These are phyloP conservation scores for Aspergillus uvarum DNA, from an alignment of 2,329 filamentous ascomycete genomes.

Conservation along the genomic window DNA sequence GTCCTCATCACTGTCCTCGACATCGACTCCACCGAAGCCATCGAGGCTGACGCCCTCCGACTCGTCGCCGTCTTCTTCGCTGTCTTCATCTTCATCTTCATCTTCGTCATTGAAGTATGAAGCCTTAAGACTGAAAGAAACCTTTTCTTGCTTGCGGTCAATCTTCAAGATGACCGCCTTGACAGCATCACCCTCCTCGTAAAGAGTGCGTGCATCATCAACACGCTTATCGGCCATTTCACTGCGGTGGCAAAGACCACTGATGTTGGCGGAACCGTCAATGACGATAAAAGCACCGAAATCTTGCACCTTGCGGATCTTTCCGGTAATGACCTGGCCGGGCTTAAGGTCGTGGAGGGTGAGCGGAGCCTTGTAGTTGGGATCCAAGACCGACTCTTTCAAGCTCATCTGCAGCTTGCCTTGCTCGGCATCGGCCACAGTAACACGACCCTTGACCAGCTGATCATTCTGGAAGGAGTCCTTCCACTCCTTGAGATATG, in stretches of 20 bases:
- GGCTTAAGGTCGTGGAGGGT: conserved; percentile 73
- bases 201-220: conserved; percentile 82
- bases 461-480: conserved; percentile 83
- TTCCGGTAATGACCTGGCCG: conserved; percentile 83
- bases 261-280: conserved; percentile 82
- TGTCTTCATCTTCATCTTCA: conserved; percentile 47
- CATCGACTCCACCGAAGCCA: conserved; percentile 31
- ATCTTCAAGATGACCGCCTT: conserved; percentile 86
- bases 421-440: conserved; percentile 65
- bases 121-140: conserved; percentile 90
- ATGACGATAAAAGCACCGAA: conserved; percentile 94
- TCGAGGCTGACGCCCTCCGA: conserved; percentile 31
- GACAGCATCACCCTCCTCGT: conserved; percentile 85
- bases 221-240: conserved; percentile 86
- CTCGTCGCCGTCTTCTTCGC: conserved; percentile 48
- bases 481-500: conserved; percentile 95
- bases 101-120: conserved; percentile 74
- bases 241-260: conserved; percentile 86
- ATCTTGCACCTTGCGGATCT: conserved; percentile 88
- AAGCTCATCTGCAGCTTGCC: conserved; percentile 81
- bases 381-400: conserved; percentile 79
- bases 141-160: conserved; percentile 69
- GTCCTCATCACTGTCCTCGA: conserved; percentile 39
- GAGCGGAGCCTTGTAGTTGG: conserved; percentile 71
- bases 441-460: conserved; percentile 82